Evolutionary conservation across 148 eudicot species (phyloP).

Genomic region (Dianthus caryophyllus): DNA sequence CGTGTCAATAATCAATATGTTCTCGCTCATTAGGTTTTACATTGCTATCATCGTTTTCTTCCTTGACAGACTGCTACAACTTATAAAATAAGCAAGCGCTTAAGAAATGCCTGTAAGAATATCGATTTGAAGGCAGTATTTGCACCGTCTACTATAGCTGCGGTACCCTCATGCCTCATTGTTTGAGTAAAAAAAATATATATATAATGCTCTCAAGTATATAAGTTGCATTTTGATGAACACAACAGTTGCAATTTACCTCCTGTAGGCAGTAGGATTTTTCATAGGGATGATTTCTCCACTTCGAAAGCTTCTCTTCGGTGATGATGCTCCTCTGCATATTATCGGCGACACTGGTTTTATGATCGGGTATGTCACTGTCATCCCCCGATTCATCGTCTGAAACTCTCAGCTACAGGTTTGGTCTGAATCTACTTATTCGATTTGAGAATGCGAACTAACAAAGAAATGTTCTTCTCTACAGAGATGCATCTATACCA

Average conservation of each 20-base stretch:
- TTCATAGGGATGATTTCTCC: slow-evolving; percentile 24
- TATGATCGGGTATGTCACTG: slow-evolving; percentile 18
- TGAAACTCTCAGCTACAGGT: neutral
- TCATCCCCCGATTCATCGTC: neutral
- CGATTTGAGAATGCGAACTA: neutral
- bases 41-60: neutral
- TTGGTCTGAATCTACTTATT: neutral
- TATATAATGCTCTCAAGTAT: too few relatives aligned
- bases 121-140: slow-evolving; percentile 33
- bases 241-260: neutral
- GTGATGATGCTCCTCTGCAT: slow-evolving; percentile 23
- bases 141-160: slow-evolving; percentile 38
- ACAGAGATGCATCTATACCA: slow-evolving; percentile 77
- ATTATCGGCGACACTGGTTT: slow-evolving; percentile 22
- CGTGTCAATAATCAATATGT: too few relatives aligned
- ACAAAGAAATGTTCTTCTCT: neutral
- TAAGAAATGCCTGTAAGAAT: slow-evolving; percentile 8
- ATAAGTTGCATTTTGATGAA: neutral
- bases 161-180: slow-evolving; percentile 18
- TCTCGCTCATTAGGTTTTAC: neutral
- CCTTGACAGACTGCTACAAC: slow-evolving; percentile 19
- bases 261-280: slow-evolving; percentile 21
- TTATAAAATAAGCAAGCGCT: slow-evolving; percentile 16
- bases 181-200: slow-evolving; percentile 1
- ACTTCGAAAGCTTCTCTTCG: slow-evolving; percentile 19